Evolutionary conservation across 1,284 basidiomycete genomes (phyloP).

Genomic region (Ganoderma sinense): DNA sequence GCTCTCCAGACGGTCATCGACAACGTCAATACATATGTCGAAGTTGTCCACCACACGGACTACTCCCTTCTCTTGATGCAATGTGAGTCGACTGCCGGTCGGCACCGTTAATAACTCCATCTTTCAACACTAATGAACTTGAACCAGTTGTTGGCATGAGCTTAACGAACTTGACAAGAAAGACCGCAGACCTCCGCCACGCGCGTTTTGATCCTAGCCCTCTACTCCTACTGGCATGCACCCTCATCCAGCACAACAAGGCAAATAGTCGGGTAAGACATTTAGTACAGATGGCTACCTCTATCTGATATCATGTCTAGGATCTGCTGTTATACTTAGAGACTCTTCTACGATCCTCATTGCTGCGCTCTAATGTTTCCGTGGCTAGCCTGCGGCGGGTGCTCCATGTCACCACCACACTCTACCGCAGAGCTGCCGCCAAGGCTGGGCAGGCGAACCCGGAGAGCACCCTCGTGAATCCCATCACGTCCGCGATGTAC

Average conservation of each 20-base stretch:
- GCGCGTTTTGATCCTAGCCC: constrained; percentile 61
- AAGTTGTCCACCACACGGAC: constrained; percentile 60
- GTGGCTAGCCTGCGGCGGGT: constrained; percentile 54
- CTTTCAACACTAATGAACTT: neutral
- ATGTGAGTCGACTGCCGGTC: constrained; percentile 48
- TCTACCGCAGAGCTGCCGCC: constrained; percentile 42
- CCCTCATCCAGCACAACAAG: constrained; percentile 67
- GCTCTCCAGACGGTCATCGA: constrained; percentile 57
- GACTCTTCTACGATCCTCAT: constrained; percentile 58
- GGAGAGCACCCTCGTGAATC: constrained; percentile 43
- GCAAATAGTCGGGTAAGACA: constrained; percentile 59
- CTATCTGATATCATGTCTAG: constrained; percentile 42
- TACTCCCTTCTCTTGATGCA: constrained; percentile 59
- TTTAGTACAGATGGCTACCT: neutral
- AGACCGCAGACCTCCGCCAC: constrained; percentile 58
- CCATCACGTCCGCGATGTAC: constrained; percentile 55
- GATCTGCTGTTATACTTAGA: constrained; percentile 66
- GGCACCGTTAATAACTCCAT: neutral
- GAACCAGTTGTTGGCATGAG: constrained; percentile 61
- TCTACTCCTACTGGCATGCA: constrained; percentile 56
- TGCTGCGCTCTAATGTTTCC: constrained; percentile 59
- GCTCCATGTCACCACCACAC: constrained; percentile 55
- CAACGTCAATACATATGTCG: constrained; percentile 60
- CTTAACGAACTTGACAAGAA: constrained; percentile 58
- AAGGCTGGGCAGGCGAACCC: constrained; percentile 32